Base-by-base conservation (phyloP, 805 yeast genomes). In the Zygosaccharomyces rouxii region DNA sequence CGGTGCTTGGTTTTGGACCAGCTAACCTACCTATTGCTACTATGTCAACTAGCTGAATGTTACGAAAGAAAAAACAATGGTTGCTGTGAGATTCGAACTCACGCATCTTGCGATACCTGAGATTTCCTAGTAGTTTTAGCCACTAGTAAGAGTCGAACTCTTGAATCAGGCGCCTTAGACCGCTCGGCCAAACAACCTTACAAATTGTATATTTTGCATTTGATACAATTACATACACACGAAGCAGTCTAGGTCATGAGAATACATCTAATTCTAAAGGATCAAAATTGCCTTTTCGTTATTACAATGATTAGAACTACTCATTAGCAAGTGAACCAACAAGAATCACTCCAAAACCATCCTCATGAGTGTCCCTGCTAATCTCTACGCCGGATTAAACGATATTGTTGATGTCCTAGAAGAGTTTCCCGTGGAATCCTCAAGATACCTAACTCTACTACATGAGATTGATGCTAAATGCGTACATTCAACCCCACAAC, bases 381-480 rank as follows among this genome's bases (percentile, higher is more conserved):
- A 80, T 58, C 61, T 78, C 44, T 83, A 77, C 55, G 95, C 97
- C 0, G 98, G 97, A 1, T 72, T 94, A 46, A 92, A 90, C 69
- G 99, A 94, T 65, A 79, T 94, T 47, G 75, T 87, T 39, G 99
- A 94, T 70, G 90, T 89, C 0, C 78, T 92, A 44, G 95, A 89
- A 62, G 96, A 96, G 21, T 74, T 89, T 53, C 99, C 99, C 0
- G 62, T 76, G 48, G 97, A 89, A 56, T 74, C 88, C 35, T 79
- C 89, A 43, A 79, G 90, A 45, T 92, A 90, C 62, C 81, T 89
- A 66, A 94, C 98, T 1, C 71, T 89, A 13, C 71, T 94, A 55
- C 87, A 89, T 61, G 99, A 94, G 63, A 89, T 94, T 46, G 97
- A 90, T 62, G 97, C 98, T 51, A 92, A 92, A 66, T 88, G 96